Percentiles rank a stretch among this genome's conserved stretches.
Conservation (phyloP, 108 stramenopile genomes). For the Cyclotella baltica region DNA sequence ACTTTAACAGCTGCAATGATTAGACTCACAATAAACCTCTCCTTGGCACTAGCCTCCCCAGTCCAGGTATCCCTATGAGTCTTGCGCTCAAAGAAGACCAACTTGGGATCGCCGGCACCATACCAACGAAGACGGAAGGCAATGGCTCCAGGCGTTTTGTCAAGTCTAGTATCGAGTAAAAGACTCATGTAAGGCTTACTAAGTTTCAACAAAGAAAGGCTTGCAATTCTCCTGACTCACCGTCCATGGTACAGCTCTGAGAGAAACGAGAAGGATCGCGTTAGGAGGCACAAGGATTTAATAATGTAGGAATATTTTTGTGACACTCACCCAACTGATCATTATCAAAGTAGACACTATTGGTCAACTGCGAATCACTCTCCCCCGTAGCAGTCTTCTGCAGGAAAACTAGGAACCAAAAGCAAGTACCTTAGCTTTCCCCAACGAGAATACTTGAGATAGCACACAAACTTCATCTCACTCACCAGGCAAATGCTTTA, state of each 20-base stretch:
- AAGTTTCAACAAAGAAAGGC: no score
- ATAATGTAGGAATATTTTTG: not conserved
- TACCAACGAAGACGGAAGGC: slow-evolving; percentile 97
- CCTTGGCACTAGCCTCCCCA: slow-evolving; percentile 96
- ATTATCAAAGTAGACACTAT: slow-evolving; percentile 92
- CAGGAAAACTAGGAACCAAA: slow-evolving; percentile 93
- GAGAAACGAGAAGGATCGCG: not conserved
- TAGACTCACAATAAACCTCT: slow-evolving; percentile 91
- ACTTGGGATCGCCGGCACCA: slow-evolving; percentile 84
- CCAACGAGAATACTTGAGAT: no score
- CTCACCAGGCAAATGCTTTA: slow-evolving; percentile 96
- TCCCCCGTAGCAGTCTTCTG: slow-evolving; percentile 92
- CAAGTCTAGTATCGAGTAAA: no score
- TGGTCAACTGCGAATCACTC: slow-evolving; percentile 94
- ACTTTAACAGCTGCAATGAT: not conserved
- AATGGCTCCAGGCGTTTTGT: slow-evolving; percentile 96
- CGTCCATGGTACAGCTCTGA: slow-evolving; percentile 94
- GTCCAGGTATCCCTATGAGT: slow-evolving; percentile 99
- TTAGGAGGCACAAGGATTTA: no score
- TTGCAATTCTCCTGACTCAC: no score
- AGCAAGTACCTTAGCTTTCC: no score
- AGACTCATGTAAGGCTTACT: no score
- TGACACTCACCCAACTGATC: slow-evolving; percentile 75
- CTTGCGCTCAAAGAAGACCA: slow-evolving; percentile 97
- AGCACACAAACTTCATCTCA: no score